These are phyloP conservation scores for Caloboletus inedulis DNA, from an alignment of 1,284 basidiomycete genomes.

Conservation along the genomic window DNA sequence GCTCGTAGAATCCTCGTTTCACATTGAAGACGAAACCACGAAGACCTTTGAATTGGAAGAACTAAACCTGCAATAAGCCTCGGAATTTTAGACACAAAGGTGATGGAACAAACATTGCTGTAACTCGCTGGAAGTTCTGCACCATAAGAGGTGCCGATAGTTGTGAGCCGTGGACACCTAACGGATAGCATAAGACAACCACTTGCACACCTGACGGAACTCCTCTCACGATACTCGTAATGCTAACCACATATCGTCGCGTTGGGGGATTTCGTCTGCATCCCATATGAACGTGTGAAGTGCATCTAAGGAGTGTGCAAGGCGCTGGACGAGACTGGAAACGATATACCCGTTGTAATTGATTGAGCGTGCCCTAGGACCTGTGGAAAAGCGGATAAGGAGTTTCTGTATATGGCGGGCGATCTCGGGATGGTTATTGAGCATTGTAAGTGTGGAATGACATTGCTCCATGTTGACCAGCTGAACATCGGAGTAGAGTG, in stretches of 20 bases:
- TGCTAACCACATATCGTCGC: conserved; percentile 73
- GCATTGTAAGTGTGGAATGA: conserved; percentile 59
- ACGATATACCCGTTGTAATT: conserved; percentile 36
- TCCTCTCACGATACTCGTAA: conserved; percentile 56
- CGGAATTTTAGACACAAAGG: not conserved
- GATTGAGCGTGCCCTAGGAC: not conserved
- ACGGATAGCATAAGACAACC: not conserved
- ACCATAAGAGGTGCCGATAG: conserved; percentile 59
- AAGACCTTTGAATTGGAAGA: conserved; percentile 64
- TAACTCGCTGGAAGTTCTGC: conserved; percentile 50
- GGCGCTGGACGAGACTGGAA: conserved; percentile 46
- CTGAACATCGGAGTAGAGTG: conserved; percentile 55
- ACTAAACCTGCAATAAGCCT: conserved; percentile 37
- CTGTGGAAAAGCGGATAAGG: conserved; percentile 36
- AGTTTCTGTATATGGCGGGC: conserved; percentile 64
- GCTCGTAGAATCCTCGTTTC: conserved; percentile 59
- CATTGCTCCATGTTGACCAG: conserved; percentile 57
- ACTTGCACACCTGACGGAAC: not conserved
- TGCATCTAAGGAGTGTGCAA: conserved; percentile 54
- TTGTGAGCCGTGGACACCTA: conserved; percentile 62
- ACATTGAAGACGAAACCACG: conserved; percentile 56
- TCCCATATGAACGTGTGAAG: conserved; percentile 66
- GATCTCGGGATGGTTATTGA: conserved; percentile 47
- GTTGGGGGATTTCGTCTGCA: conserved; percentile 58
- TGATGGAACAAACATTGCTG: conserved; percentile 52